Evolutionary conservation across 495 filamentous ascomycete genomes (phyloP).

Genomic region (Penicillium crystallinum): DNA sequence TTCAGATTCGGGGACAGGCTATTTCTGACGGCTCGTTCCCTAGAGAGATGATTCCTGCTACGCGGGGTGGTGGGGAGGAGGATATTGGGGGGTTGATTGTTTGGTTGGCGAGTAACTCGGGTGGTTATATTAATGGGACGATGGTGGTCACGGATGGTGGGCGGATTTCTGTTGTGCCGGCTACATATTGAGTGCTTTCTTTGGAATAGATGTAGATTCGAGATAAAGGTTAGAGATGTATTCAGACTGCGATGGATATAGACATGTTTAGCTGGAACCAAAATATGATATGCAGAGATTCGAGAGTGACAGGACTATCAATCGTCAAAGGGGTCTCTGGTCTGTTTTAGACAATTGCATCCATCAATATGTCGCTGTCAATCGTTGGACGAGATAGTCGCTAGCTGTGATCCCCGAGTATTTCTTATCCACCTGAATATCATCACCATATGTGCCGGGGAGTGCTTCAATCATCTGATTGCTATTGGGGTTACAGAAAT

Average conservation of each 20-base stretch:
- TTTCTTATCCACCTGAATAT: constrained; percentile 60
- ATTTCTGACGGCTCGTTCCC: constrained; percentile 41
- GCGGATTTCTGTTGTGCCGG: constrained; percentile 42
- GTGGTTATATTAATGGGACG: constrained; percentile 55
- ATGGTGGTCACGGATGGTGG: constrained; percentile 59
- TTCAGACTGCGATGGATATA: not conserved
- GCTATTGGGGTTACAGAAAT: constrained; percentile 92
- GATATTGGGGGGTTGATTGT: constrained; percentile 61
- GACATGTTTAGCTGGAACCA: not conserved
- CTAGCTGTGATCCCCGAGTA: constrained; percentile 74
- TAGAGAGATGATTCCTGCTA: constrained; percentile 45
- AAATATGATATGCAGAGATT: not conserved
- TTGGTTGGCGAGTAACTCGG: constrained; percentile 57
- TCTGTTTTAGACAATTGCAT: not conserved
- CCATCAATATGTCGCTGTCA: constrained; percentile 63
- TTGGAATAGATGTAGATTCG: not conserved
- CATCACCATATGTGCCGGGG: constrained; percentile 73
- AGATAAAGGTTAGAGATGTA: not conserved
- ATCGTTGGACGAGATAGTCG: constrained; percentile 75
- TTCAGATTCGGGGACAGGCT: constrained; percentile 12
- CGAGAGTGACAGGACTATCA: not conserved
- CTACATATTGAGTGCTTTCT: constrained; percentile 34
- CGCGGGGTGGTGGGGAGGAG: constrained; percentile 49
- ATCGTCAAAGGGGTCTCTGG: not conserved
- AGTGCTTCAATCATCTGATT: constrained; percentile 75